A percentile compares a stretch with the other conserved stretches of the same genome.
Conservation (phyloP, 441 rosid species). For the Macaranga tanarius region DNA sequence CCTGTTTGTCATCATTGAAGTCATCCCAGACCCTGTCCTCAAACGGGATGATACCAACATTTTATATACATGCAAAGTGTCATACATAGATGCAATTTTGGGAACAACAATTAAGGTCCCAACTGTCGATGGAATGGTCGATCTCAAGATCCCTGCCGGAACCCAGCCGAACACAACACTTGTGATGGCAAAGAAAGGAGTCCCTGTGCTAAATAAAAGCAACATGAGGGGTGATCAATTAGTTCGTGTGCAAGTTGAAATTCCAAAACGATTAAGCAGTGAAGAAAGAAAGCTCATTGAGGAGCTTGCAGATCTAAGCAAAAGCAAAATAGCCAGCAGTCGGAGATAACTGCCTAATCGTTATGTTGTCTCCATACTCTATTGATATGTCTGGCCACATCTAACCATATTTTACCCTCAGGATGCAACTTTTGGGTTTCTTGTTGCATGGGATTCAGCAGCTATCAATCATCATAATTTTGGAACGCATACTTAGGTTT, state of each 20-base stretch:
- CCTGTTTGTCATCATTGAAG: slow-evolving; percentile 82
- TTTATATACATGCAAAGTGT: slow-evolving; percentile 80
- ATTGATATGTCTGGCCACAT: neutral
- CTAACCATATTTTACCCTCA: neutral
- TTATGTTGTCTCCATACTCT: neutral
- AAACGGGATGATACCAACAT: slow-evolving; percentile 86
- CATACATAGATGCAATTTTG: slow-evolving; percentile 84
- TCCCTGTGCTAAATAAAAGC: slow-evolving; percentile 80
- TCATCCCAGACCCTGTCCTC: slow-evolving; percentile 78
- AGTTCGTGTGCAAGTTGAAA: slow-evolving; percentile 94
- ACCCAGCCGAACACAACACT: slow-evolving; percentile 93
- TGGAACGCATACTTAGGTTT: slow-evolving; percentile 14
- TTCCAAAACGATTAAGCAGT: slow-evolving; percentile 81
- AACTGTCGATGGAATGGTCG: slow-evolving; percentile 89
- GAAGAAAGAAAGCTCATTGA: slow-evolving; percentile 88
- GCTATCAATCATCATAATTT: slow-evolving; percentile 6
- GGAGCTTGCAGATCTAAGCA: slow-evolving; percentile 88
- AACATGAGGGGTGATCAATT: slow-evolving; percentile 93
- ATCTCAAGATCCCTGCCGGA: slow-evolving; percentile 88
- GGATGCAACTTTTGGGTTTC: slow-evolving; percentile 10
- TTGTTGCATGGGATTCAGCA: slow-evolving; percentile 5
- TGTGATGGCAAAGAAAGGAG: slow-evolving; percentile 92
- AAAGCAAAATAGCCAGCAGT: slow-evolving; percentile 70
- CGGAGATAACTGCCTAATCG: slow-evolving; percentile 52
- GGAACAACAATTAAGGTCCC: slow-evolving; percentile 90